Evolutionary conservation across 352 stramenopile species (phyloP), one percentile per base, ranked within the genome.

Genomic region (Phytophthora constricta): DNA sequence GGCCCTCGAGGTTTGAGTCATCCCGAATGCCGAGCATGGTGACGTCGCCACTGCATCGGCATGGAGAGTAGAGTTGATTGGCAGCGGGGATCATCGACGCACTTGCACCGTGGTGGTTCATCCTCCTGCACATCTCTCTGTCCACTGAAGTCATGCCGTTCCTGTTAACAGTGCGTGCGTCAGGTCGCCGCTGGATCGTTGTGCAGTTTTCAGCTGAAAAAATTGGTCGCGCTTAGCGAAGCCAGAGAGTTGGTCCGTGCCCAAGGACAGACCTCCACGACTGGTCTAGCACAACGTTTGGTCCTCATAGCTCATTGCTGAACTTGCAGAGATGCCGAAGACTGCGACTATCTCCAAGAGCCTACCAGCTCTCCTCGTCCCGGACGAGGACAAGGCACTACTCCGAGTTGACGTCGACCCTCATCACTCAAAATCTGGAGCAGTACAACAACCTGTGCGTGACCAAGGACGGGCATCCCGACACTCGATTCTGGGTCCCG

Each of bases 341-440:
- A 43, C 58, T 20, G 45, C 67, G 20, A 23, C 58, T 49, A 72
- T 72, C 9, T 76, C 68, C 45, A 71, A 72, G 43, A 69, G 69
- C 45, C 41, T 79, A 31, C 71, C 71, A n/a, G 27, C 62, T 53
- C 51, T 79, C 2, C 22, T 64, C 53, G 66, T 79, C 42, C 61
- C 63, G 1, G 58, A 74, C 9, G 47, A 62, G 23, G 72, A 80
- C 45, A 26, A 59, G 13, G 39, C 25, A 25, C 42, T 74, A 23
- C 72, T 77, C 4, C 17, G 49, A 63, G 10, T 49, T 80, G 45
- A 68, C 67, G 28, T 56, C 42, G 23, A 77, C 68, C 4, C 58
- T 80, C 4, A 65, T 77, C 17, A 45, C 11, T 11, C 72, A 80
- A 48, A 80, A 77, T 20, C 26, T 70, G 4, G 59, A 77, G 49